Evolutionary conservation across 148 eudicot genomes (phyloP).

Genomic region (Heliamphora exappendiculata): DNA sequence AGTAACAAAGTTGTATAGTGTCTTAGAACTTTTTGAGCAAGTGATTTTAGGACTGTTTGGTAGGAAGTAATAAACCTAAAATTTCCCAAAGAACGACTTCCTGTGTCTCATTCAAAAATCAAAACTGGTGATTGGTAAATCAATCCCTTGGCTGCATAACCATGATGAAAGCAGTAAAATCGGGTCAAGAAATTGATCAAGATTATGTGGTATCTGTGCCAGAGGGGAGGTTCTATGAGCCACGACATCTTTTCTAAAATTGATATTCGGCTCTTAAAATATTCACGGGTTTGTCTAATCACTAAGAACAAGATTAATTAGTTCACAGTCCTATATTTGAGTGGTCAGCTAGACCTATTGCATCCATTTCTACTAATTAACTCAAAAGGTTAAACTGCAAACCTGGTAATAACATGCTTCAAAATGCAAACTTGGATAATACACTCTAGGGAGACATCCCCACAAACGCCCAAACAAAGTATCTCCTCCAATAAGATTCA

Average conservation of each 20-base stretch:
- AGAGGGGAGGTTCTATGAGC: not conserved
- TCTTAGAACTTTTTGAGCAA: not conserved
- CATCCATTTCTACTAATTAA: not conserved
- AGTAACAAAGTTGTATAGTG: not conserved
- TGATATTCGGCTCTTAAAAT: not conserved
- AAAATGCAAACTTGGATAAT: conserved; percentile 87
- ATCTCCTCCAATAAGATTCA: conserved; percentile 91
- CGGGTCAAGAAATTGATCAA: not conserved
- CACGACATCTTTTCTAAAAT: not conserved
- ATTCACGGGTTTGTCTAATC: not conserved
- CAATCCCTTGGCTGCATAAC: not conserved
- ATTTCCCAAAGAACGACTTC: not conserved
- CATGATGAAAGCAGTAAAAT: not conserved
- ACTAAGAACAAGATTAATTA: not conserved
- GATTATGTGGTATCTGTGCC: not conserved
- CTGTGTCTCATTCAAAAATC: not conserved
- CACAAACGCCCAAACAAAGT: conserved; percentile 84
- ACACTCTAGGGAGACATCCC: conserved; percentile 80
- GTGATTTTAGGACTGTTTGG: not conserved
- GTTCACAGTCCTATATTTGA: not conserved
- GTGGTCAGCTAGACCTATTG: not conserved
- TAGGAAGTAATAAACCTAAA: not conserved
- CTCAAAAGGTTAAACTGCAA: not conserved
- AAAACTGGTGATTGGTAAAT: not conserved
- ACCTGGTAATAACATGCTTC: conserved; percentile 99